Evolutionary conservation across 169 alveolate genomes (phyloP).

Genomic region (Plasmodium coatneyi): DNA sequence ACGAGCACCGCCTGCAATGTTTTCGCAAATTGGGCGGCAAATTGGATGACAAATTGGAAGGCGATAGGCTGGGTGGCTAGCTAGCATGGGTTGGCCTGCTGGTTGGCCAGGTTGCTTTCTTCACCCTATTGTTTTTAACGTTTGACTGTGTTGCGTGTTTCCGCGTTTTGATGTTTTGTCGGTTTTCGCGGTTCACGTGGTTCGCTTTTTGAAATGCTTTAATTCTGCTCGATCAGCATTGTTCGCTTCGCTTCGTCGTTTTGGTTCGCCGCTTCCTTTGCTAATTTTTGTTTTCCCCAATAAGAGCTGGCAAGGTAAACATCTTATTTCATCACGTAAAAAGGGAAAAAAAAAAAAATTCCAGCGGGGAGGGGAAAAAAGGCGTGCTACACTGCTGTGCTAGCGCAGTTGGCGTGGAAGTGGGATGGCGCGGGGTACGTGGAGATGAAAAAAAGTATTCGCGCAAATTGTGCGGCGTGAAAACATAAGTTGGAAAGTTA

Average conservation of each 20-base stretch:
- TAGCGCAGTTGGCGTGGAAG: background rate
- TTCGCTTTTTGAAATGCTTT: background rate
- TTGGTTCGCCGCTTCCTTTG: background rate
- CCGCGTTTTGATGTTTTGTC: background rate
- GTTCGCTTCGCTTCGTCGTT: background rate
- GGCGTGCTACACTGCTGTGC: background rate
- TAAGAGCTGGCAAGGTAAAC: background rate
- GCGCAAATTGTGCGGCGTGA: background rate
- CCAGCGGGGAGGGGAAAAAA: background rate
- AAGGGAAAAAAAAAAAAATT: background rate
- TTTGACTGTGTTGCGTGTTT: background rate
- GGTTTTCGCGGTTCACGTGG: background rate
- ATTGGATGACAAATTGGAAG: background rate
- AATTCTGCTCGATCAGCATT: background rate
- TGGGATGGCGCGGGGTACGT: background rate
- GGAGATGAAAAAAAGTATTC: background rate
- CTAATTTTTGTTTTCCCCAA: background rate
- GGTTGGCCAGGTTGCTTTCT: background rate
- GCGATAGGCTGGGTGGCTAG: background rate
- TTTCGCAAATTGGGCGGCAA: background rate
- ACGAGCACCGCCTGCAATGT: background rate
- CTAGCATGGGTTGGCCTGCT: too few relatives aligned
- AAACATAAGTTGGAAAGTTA: background rate
- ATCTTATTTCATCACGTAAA: background rate
- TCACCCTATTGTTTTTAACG: background rate